These are phyloP conservation scores for Claviceps pusilla DNA, from an alignment of 2,329 filamentous ascomycete genomes.

Conservation along the genomic window DNA sequence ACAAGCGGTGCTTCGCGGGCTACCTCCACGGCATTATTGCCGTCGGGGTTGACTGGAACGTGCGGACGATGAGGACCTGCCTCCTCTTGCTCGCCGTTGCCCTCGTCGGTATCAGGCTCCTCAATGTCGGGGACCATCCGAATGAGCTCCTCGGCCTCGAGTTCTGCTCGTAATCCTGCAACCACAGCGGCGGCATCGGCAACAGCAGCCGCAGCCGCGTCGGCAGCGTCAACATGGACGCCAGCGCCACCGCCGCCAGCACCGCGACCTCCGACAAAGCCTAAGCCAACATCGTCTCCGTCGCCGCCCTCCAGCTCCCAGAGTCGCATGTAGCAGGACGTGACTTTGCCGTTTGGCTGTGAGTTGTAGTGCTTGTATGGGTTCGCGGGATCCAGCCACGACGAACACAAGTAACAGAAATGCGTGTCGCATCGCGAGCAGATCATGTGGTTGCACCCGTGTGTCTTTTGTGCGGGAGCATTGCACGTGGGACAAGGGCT, in stretches of 20 bases:
- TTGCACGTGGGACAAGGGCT: slow-evolving; percentile 80
- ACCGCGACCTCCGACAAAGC: slow-evolving; percentile 25
- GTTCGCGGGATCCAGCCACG: slow-evolving; percentile 68
- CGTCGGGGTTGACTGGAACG: slow-evolving; percentile 9
- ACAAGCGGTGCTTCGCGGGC: slow-evolving; percentile 42
- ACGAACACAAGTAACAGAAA: slow-evolving; percentile 86
- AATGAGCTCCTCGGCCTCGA: not conserved
- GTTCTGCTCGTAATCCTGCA: not conserved
- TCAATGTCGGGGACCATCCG: slow-evolving; percentile 5
- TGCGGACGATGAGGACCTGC: slow-evolving; percentile 12
- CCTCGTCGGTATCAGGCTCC: slow-evolving; percentile 7
- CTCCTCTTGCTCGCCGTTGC: slow-evolving; percentile 10
- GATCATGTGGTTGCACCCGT: slow-evolving; percentile 94
- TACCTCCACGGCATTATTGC: slow-evolving; percentile 24
- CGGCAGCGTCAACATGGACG: not conserved
- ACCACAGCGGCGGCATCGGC: not conserved
- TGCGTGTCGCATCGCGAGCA: slow-evolving; percentile 81
- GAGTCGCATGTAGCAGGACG: slow-evolving; percentile 65
- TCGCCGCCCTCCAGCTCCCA: slow-evolving; percentile 86
- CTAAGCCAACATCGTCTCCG: slow-evolving; percentile 35
- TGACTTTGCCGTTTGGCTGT: slow-evolving; percentile 32
- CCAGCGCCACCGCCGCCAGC: not conserved
- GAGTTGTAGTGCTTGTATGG: slow-evolving; percentile 84
- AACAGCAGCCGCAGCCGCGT: not conserved
- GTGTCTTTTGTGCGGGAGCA: slow-evolving; percentile 73